Base-by-base conservation (phyloP, 176 grass and related monocot genomes). In the Oryza meyeriana region DNA sequence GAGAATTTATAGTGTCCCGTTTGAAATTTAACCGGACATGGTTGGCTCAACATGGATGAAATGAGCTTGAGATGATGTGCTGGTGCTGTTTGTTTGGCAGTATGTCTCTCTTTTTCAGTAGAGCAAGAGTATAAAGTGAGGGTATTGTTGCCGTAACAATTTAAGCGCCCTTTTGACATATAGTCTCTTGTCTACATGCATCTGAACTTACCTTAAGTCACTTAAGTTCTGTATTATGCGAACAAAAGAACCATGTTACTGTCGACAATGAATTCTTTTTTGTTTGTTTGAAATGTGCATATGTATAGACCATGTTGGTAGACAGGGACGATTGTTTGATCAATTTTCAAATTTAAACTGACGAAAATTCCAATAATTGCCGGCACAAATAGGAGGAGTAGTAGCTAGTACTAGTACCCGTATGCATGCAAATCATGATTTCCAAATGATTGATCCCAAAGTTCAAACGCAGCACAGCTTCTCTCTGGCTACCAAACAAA, bases 391-490 rank as follows among this genome's bases (percentile, higher is more conserved):
- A 5, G 34, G 12, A 47, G 8, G 1, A 12, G 1, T 39, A 67
- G 3, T 35, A 5, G 7, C 13, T 18, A 20, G 12, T 5, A 50
- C 3, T 50, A 47, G 47, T 40, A 40, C 17, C 14, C 12, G 41
- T 44, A 44, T 14, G 47, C 14, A 29, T 18, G 12, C 50, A 69
- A 39, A 39, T 79, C 9, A 62, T 81, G 64, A 61, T 81, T 69
- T 76, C 44, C 58, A 66, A 77, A 85, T 89, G 78, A 89, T 82
- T 85, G 87, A 72, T 57, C 17, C 31, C n/a, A 16, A 20, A 89
- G 75, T 76, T 80, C 64, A 85, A 89, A 85, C 30, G 24, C 7
- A 36, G 24, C 42, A 75, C 57, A 29, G 34, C 50, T 40, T 42
- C 39, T 71, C 47, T 26, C 63, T 52, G 52, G 71, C 72, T 85